phyloP scores from a whole-genome alignment of 192 early-diverging fungal genomes.

The Dimargaris xerosporica region DNA sequence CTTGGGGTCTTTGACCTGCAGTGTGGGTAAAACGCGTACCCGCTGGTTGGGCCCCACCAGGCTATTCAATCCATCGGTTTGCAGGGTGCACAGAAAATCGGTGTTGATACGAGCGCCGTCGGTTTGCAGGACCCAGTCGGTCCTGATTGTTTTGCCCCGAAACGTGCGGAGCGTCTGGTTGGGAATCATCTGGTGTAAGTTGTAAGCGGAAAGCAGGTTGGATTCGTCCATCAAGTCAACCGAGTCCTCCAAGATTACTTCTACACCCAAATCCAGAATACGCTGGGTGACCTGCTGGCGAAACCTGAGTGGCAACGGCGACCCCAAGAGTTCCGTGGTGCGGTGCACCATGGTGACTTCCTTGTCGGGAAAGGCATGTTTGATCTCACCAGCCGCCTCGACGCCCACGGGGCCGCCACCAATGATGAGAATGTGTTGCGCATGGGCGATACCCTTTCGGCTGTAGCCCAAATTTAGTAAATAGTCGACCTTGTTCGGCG shows the following conservation, averaged over 20 bases:
- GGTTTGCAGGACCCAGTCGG: background rate
- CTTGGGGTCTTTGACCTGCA: constrained; percentile 41
- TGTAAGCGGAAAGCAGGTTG: constrained; percentile 14
- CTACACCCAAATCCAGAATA: constrained; percentile 17
- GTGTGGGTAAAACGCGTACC: constrained; percentile 37
- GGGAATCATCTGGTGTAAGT: constrained; percentile 1
- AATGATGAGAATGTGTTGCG: constrained; percentile 32
- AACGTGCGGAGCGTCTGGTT: constrained; percentile 19
- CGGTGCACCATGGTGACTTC: constrained; percentile 14
- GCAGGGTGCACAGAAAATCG: background rate
- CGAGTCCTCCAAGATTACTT: constrained; percentile 17
- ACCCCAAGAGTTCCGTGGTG: constrained; percentile 16
- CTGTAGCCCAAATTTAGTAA: constrained; percentile 20
- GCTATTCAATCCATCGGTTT: constrained; percentile 5
- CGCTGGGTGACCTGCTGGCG: constrained; percentile 14
- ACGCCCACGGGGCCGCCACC: constrained; percentile 47
- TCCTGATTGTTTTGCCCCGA: constrained; percentile 13
- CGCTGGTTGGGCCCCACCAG: constrained; percentile 13
- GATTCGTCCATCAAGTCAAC: constrained; percentile 15
- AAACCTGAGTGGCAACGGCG: constrained; percentile 22
- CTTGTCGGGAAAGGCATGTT: constrained; percentile 4
- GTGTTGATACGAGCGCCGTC: background rate
- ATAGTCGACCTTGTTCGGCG: constrained; percentile 21
- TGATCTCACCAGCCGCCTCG: constrained; percentile 40
- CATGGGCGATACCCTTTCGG: constrained; percentile 21